Base-by-base conservation (phyloP, 1,139 yeast genomes). In the Ogataea hybrid region DNA sequence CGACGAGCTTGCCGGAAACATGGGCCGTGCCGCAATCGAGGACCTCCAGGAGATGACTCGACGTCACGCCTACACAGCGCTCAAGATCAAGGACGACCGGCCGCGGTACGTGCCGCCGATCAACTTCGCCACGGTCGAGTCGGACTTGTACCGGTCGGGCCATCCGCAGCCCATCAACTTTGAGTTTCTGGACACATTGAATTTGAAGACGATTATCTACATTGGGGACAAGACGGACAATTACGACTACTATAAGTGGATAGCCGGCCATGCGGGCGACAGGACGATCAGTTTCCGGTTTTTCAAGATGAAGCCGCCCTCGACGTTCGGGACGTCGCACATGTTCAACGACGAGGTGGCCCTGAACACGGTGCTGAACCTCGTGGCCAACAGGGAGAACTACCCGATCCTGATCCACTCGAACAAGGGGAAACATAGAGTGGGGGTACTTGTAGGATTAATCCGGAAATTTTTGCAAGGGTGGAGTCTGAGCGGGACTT, bases 371-470 rank as follows among this genome's bases (percentile, higher is more conserved):
- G 88, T 95, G 0, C 67, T 90, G 40, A 73, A 77, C 47, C 60
- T 86, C 32, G 71, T 87, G 46, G 62, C 84, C 34, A 84, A 88
- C 58, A 71, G 74, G 41, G 76, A 81, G 21, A 88, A 89, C 61
- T 85, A 84, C 59, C 97, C 98, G 1, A 79, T 90, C 25, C 69
- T 92, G 46, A 77, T 92, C 12, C 97, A 92, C 62, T 87, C 96
- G 4, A 88, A 90, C 61, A 92, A 92, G 65, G 97, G 98, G 7
- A 90, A 90, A 61, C 98, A 92, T 60, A 67, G 98, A 37, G 90
- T 88, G 1, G 97, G 97, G 0, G 89, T 92, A 2, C 70, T 89
- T 34, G 94, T 89, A 14, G 98, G 97, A 0, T 73, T 87, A 20
- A 81, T 90, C 77, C 68, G 98, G 38, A 87, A 86, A 58, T 62